Conservation (phyloP, 2,329 filamentous ascomycete species). For the Pezicula neosporulosa region DNA sequence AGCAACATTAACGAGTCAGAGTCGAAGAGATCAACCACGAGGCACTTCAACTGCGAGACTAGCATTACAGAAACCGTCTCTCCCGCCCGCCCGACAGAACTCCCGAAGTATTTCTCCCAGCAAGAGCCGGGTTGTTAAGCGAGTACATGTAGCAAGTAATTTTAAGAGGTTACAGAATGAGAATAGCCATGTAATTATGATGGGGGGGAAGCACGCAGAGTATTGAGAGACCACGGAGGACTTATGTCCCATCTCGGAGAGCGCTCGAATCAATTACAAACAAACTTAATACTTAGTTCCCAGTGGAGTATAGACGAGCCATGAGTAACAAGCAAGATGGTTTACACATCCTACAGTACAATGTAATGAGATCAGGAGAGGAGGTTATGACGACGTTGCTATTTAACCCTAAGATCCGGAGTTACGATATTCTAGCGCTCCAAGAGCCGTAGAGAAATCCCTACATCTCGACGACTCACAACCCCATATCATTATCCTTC, state of each 20-base stretch:
- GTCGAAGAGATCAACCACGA: no score
- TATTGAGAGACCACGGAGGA: not conserved
- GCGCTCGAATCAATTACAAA: conserved; percentile 8
- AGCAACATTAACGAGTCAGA: no score
- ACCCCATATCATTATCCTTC: conserved; percentile 18
- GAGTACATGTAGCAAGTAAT: conserved; percentile 3
- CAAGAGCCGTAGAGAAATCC: conserved; percentile 20
- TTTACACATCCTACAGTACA: no score
- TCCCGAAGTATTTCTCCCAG: no score
- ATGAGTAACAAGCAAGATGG: not conserved
- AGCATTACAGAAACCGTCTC: no score
- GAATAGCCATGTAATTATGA: conserved; percentile 5
- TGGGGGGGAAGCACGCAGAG: conserved; percentile 1
- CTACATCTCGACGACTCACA: conserved; percentile 18
- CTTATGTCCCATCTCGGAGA: conserved; percentile 4
- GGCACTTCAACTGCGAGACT: no score
- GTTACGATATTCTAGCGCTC: no score
- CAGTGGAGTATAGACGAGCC: conserved; percentile 3
- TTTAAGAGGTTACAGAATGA: conserved; percentile 1
- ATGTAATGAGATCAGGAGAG: conserved; percentile 11
- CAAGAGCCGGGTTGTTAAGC: conserved; percentile 3
- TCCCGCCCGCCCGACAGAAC: no score
- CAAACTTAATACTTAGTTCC: conserved; percentile 8
- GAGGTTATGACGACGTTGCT: conserved; percentile 21
- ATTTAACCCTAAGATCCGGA: conserved; percentile 11